Base-by-base conservation (phyloP, 106 monocot genomes). In the Apostasia shenzhenica region DNA sequence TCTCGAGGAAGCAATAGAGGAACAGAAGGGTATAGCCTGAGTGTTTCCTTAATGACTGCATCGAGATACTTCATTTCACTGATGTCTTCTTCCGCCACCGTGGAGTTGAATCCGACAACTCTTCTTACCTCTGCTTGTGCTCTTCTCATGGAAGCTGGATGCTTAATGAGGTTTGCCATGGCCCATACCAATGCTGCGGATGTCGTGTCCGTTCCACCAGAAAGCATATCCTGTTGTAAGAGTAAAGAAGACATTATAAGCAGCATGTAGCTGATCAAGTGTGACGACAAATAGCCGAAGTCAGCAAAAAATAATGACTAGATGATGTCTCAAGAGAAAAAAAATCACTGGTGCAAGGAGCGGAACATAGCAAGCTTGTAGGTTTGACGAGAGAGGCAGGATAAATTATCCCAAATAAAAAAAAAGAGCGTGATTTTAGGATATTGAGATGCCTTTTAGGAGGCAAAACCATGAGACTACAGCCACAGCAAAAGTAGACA, bases 51-150 rank as follows among this genome's bases (percentile, higher is more conserved):
- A 48, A 62, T 10, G 8, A 53, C 72, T 0, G 14, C 61, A 38
- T 37, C 39, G 47, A 67, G 6, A 48, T 67, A 67, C 37, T 7
- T 8, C 50, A 67, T 48, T 10, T 48, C 8, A 2, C 39, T 14
- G 13, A 67, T 37, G 46, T 47, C 26, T 45, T 48, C 46, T 7
- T 65, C 65, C 2, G 0, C 13, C 12, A 65, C 11, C 45, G 3
- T n/a, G 5, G 7, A 6, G 6, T 51, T 14, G 1, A 11, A 6
- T 49, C 50, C 7, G 0, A 55, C 12, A 1, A 48, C n/a, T 5
- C 1, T 6, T 49, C 72, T 7, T 1, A 72, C 60, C 60, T 72
- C 72, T 47, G 14, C 60, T 72, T 72, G 72, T 11, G 12, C 49
- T 43, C 2, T 63, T 39, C 51, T 3, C 62, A 50, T 62, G 8